These are phyloP conservation scores for Leucosporidium creatinivorum DNA, from an alignment of 768 basidiomycete species.

Conservation along the genomic window DNA sequence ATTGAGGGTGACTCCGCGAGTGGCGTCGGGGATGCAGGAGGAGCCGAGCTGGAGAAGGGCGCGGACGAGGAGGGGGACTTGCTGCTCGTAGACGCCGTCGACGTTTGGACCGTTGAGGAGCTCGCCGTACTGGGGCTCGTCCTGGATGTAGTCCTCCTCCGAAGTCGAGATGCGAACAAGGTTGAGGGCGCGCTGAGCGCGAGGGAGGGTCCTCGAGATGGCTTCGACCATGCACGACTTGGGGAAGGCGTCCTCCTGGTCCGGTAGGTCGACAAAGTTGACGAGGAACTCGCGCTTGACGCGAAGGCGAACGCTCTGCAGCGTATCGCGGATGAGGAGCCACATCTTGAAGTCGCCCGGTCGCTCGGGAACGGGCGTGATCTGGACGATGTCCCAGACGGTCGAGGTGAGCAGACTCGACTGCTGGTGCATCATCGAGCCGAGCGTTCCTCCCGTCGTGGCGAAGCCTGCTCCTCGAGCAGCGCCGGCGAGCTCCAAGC, in stretches of 20 bases:
- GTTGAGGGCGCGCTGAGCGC: conserved; percentile 65
- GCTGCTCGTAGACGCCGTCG: conserved; percentile 87
- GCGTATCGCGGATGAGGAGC: conserved; percentile 71
- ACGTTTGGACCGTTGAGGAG: conserved; percentile 89
- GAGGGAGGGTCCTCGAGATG: conserved; percentile 68
- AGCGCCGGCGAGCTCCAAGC: conserved; percentile 45
- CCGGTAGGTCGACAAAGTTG: conserved; percentile 66
- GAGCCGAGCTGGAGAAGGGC: conserved; percentile 77
- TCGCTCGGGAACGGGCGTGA: conserved; percentile 43
- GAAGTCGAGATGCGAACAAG: conserved; percentile 75
- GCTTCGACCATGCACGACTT: conserved; percentile 51
- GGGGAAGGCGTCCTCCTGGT: conserved; percentile 56
- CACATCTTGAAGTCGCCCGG: conserved; percentile 81
- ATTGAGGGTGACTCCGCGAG: conserved; percentile 61
- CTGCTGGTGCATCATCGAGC: conserved; percentile 40
- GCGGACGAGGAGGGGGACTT: conserved; percentile 78
- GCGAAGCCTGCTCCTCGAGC: conserved; percentile 41
- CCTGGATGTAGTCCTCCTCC: conserved; percentile 74
- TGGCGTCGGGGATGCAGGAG: conserved; percentile 62
- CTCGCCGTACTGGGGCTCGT: conserved; percentile 84
- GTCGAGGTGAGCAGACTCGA: conserved; percentile 52
- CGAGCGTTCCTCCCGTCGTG: conserved; percentile 45
- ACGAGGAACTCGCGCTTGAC: conserved; percentile 90
- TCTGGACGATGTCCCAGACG: conserved; percentile 88
- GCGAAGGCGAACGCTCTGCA: conserved; percentile 71